Percentiles rank a stretch among this genome's conserved stretches.
phyloP scores from a whole-genome alignment of 176 grass and related monocot genomes.

The Alloteropsis semialata region DNA sequence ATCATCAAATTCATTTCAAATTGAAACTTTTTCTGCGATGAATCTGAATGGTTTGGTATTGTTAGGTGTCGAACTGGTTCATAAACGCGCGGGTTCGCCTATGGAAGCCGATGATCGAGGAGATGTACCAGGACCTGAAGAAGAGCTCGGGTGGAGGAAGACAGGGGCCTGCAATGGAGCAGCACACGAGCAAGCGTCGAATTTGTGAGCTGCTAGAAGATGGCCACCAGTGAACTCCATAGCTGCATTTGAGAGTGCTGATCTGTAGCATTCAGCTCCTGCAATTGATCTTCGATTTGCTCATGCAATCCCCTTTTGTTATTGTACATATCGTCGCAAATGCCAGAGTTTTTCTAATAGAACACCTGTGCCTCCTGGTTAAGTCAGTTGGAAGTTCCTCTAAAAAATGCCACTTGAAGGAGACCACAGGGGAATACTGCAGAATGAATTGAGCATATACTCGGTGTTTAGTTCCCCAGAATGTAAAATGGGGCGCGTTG shows the following conservation, averaged over 20 bases:
- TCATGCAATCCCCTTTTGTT: neutral
- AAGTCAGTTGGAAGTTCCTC: neutral
- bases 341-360: neutral
- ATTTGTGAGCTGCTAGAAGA: neutral
- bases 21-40: neutral
- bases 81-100: conserved; percentile 81
- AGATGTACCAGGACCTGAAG: conserved; percentile 71
- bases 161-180: conserved; percentile 16
- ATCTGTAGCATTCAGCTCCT: neutral
- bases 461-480: neutral
- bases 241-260: neutral
- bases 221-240: neutral
- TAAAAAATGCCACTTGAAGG: too few relatives aligned
- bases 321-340: neutral
- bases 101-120: conserved; percentile 94
- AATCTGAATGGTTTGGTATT: neutral
- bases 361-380: neutral
- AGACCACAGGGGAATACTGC: neutral
- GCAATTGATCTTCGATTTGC: neutral
- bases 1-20: neutral
- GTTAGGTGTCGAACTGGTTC: conserved; percentile 93
- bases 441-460: neutral
- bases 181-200: conserved; percentile 4
- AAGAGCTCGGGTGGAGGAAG: conserved; percentile 23
- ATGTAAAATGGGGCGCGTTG: too few relatives aligned